phyloP scores from a whole-genome alignment of 441 rosid species.

The Melastoma candidum region DNA sequence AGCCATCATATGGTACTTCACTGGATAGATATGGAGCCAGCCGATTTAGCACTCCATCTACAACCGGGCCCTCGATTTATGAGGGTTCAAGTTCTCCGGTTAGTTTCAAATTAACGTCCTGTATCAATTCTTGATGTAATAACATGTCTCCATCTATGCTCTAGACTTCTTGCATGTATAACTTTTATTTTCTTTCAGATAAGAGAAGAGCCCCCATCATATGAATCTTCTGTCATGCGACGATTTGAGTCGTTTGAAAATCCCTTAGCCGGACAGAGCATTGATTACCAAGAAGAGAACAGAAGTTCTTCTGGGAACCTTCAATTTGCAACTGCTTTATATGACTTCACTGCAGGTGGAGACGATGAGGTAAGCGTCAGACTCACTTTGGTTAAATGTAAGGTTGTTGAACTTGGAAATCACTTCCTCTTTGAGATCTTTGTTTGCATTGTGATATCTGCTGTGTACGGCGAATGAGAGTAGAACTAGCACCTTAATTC shows the following conservation, averaged over 20 bases:
- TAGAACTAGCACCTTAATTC: too few relatives aligned
- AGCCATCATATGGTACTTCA: conserved; percentile 50
- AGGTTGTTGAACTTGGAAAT: too few relatives aligned
- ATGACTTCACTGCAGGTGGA: conserved; percentile 98
- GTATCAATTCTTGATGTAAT: too few relatives aligned
- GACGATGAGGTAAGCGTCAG: conserved; percentile 72
- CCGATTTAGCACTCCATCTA: conserved; percentile 26
- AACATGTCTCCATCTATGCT: too few relatives aligned
- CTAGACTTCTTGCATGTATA: neutral
- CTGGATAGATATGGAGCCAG: conserved; percentile 63
- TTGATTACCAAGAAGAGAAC: conserved; percentile 57
- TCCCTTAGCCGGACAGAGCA: conserved; percentile 55
- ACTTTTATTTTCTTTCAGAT: conserved; percentile 35
- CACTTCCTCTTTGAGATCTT: too few relatives aligned
- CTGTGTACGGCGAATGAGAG: too few relatives aligned
- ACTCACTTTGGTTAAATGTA: conserved; percentile 1
- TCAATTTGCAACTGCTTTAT: conserved; percentile 75
- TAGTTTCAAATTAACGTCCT: conserved; percentile 14
- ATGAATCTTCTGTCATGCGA: conserved; percentile 51
- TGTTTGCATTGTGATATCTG: too few relatives aligned
- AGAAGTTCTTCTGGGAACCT: conserved; percentile 49
- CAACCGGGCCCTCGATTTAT: conserved; percentile 30
- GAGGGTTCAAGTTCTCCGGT: conserved; percentile 76
- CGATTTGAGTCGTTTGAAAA: conserved; percentile 68
- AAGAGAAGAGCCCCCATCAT: conserved; percentile 93